A percentile compares a stretch with the other conserved stretches of the same genome.
Evolutionary conservation across 2,329 filamentous ascomycete genomes (phyloP).

Genomic region (Diaporthe nobilis): DNA sequence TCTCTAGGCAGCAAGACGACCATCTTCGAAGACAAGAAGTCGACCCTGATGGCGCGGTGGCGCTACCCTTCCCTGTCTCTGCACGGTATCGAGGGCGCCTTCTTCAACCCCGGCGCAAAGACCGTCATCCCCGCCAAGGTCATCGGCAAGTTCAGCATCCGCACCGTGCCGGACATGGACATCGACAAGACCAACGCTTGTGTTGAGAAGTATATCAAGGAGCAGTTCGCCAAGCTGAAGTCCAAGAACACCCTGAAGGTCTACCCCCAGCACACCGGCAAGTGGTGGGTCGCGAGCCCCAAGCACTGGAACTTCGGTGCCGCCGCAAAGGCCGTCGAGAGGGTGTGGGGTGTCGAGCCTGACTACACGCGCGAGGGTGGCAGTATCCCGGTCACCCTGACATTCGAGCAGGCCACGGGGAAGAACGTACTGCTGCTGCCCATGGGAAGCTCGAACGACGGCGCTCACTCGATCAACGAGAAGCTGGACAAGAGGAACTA

Average conservation of each 20-base stretch:
- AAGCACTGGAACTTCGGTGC: conserved; percentile 99
- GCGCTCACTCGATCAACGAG: conserved; percentile 98
- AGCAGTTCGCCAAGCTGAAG: conserved; percentile 86
- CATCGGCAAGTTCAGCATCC: conserved; percentile 97
- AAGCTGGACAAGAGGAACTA: conserved; percentile 98
- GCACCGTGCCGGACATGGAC: conserved; percentile 98
- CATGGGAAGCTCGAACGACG: conserved; percentile 98
- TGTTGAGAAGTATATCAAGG: conserved; percentile 87
- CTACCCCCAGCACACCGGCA: conserved; percentile 88
- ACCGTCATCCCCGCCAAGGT: conserved; percentile 99
- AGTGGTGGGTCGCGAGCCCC: conserved; percentile 98
- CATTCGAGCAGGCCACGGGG: conserved; percentile 96
- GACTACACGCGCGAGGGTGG: conserved; percentile 98
- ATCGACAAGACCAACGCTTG: conserved; percentile 88
- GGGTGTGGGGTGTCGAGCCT: conserved; percentile 92
- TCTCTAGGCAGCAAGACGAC: conserved; percentile 90
- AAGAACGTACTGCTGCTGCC: conserved; percentile 97
- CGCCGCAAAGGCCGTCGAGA: conserved; percentile 94
- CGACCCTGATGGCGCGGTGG: conserved; percentile 96
- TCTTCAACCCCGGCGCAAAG: conserved; percentile 93
- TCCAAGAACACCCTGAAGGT: conserved; percentile 94
- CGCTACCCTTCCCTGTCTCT: conserved; percentile 93
- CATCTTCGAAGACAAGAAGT: conserved; percentile 90
- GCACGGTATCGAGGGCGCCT: conserved; percentile 95
- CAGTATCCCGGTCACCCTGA: conserved; percentile 96